Evolutionary conservation across 2,329 filamentous ascomycete genomes (phyloP), one percentile per base, ranked within the genome.

Genomic region (Cladophialophora yegresii): DNA sequence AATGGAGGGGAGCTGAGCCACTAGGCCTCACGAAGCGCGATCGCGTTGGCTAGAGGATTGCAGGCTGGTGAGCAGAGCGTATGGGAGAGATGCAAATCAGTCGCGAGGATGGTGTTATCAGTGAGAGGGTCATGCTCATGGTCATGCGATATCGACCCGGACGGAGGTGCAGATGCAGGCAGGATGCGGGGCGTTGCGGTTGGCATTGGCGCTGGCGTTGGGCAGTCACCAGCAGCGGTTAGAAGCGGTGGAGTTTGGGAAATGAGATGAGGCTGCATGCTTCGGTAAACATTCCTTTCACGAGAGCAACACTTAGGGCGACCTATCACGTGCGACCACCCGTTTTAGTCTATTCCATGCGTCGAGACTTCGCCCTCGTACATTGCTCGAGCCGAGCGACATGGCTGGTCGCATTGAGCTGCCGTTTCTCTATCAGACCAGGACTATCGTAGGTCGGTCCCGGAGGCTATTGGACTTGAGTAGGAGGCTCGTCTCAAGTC

Each of bases 341-440:
- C 20, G 2, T 49, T 26, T 40, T 40, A 33, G n/a, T 40, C 40
- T 12, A 54, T 26, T n/a, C n/a, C 32, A 22, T 13, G 20, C 54
- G 20, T 12, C 8, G 13, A 45, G 28, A 40, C 36, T 40, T 7
- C 36, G 16, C 16, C 16, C 16, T 43, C 2, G 6, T 43, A n/a
- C 36, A 43, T n/a, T 4, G 13, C 36, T 43, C 36, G 36, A 20
- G 36, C 36, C 16, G 5, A 6, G 36, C 28, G 32, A 49, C 22
- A 68, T 68, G 66, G 56, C 66, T 26, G 50, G 33, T 36, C 60
- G 61, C 22, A 58, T 60, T 33, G 63, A 66, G 33, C 36, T 68
- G 43, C 51, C 67, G 16, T 70, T 70, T 33, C 62, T 71, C 6
- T 70, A 71, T 49, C 62, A 70, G 32, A 70, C 68, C n/a, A 40